phyloP scores from a whole-genome alignment of 148 eudicot genomes.

The Agrostemma githago region DNA sequence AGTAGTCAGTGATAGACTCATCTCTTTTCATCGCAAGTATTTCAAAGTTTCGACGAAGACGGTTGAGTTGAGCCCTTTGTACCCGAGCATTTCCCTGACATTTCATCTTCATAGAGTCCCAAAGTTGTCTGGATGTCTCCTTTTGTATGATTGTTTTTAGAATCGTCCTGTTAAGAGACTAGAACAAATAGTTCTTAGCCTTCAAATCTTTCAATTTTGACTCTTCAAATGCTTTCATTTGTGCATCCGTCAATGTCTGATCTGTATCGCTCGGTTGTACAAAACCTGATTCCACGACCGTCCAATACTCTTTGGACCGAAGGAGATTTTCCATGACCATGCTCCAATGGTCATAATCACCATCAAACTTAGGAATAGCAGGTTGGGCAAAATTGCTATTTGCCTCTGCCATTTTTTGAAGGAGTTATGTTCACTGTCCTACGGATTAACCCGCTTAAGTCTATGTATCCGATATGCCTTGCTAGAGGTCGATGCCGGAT shows the following conservation, averaged over 20 bases:
- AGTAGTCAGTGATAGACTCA: neutral
- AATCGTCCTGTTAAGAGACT: no score
- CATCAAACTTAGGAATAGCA: slow-evolving; percentile 17
- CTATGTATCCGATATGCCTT: no score
- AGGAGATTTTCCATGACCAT: slow-evolving; percentile 17
- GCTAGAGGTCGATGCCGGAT: no score
- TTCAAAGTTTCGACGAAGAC: neutral
- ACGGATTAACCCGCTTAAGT: no score
- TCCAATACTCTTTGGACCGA: slow-evolving; percentile 12
- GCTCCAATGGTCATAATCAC: slow-evolving; percentile 26
- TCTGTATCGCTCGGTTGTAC: neutral
- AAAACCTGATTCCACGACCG: slow-evolving; percentile 15
- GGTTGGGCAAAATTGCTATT: slow-evolving; percentile 2
- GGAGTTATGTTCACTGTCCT: no score
- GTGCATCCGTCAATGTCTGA: neutral
- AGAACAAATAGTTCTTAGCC: no score
- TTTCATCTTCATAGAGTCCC: no score
- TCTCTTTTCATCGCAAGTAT: neutral
- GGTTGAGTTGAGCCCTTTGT: neutral
- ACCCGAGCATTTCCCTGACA: no score
- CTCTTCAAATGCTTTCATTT: neutral
- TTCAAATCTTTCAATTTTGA: neutral
- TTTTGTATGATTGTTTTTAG: no score
- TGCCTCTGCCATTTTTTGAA: neutral
- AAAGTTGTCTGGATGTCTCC: no score